Conservation (phyloP, 768 basidiomycete species). For the Leucogyrophana mollusca region DNA sequence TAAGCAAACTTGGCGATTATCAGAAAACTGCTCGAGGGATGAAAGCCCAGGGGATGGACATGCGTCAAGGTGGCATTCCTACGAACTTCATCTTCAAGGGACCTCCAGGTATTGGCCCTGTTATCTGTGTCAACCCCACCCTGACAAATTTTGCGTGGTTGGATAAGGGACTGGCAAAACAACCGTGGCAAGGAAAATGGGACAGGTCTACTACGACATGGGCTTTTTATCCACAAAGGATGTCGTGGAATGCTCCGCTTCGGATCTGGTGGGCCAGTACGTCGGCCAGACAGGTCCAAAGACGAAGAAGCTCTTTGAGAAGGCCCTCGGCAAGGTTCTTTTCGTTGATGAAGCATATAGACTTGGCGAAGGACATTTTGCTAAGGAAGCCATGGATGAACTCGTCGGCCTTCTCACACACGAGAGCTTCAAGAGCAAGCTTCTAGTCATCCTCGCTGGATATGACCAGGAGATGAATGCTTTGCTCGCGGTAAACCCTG, state of each 20-base stretch:
- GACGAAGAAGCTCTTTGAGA: constrained; percentile 56
- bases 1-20: constrained; percentile 47
- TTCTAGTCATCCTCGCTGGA: constrained; percentile 69
- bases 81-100: constrained; percentile 72
- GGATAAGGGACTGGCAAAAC: constrained; percentile 61
- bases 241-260: constrained; percentile 68
- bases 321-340: constrained; percentile 63
- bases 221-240: constrained; percentile 48
- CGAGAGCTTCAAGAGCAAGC: constrained; percentile 52
- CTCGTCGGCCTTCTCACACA: constrained; percentile 63
- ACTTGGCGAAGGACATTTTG: constrained; percentile 58
- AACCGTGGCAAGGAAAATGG: constrained; percentile 60
- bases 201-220: constrained; percentile 64
- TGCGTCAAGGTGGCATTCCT: constrained; percentile 48
- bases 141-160: neutral
- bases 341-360: constrained; percentile 76
- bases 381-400: constrained; percentile 73
- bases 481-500: constrained; percentile 57
- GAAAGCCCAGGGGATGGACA: constrained; percentile 41
- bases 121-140: neutral
- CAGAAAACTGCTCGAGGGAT: constrained; percentile 48
- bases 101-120: constrained; percentile 52
- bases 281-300: constrained; percentile 75
- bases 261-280: constrained; percentile 68
- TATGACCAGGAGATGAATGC: constrained; percentile 68